phyloP scores from a whole-genome alignment of 257 asterid species.

The Penstemon eatonii region DNA sequence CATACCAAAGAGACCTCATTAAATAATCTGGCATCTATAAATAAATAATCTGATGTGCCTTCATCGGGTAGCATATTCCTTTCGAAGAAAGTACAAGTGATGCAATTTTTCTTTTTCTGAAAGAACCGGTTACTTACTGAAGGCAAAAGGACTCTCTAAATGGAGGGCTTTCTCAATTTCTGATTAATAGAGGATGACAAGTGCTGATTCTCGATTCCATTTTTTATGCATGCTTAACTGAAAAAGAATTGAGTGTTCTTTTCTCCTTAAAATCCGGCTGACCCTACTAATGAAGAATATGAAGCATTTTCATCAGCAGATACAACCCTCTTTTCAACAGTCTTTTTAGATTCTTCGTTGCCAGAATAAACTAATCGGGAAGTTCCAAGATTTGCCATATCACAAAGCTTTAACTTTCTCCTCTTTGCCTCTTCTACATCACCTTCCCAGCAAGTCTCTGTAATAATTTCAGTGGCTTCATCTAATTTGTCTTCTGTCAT shows the following conservation, averaged over 20 bases:
- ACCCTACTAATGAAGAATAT: constrained; percentile 83
- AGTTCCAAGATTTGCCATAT: constrained; percentile 52
- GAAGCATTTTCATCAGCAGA: constrained; percentile 76
- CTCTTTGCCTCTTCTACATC: constrained; percentile 72
- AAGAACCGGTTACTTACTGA: too few species aligned
- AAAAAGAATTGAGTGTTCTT: constrained; percentile 20
- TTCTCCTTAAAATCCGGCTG: constrained; percentile 65
- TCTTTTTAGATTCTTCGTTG: constrained; percentile 31
- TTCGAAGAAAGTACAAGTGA: too few species aligned
- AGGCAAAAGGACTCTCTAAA: too few species aligned
- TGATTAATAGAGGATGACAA: not conserved
- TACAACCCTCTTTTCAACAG: constrained; percentile 26
- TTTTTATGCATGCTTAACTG: not conserved
- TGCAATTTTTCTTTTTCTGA: too few species aligned
- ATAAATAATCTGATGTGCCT: too few species aligned
- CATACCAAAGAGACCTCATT: too few species aligned
- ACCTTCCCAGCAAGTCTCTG: constrained; percentile 95
- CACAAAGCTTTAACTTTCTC: constrained; percentile 54
- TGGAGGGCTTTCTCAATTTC: not conserved
- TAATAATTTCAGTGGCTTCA: constrained; percentile 68
- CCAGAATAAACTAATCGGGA: constrained; percentile 31
- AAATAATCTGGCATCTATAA: too few species aligned
- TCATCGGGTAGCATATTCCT: too few species aligned
- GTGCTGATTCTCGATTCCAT: not conserved
- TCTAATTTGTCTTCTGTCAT: constrained; percentile 59